Conservation (phyloP, 805 yeast genomes). For the Candida coquimbonensis region DNA sequence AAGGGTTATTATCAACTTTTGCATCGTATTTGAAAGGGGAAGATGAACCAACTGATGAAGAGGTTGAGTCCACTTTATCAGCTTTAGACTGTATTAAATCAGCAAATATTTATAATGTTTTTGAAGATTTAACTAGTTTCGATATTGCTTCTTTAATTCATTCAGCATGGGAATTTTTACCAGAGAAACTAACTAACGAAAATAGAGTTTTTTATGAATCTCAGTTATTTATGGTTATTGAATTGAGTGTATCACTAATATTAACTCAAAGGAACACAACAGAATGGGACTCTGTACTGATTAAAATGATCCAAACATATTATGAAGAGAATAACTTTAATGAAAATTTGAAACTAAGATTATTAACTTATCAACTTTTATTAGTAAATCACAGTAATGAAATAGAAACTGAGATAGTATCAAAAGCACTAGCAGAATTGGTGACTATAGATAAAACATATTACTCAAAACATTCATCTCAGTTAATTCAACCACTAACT, state of each 20-base stretch:
- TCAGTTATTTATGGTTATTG: constrained; percentile 37
- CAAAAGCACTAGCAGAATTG: constrained; percentile 8
- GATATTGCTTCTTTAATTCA: constrained; percentile 19
- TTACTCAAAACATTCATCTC: constrained; percentile 13
- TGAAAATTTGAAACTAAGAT: constrained; percentile 28
- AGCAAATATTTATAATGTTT: constrained; percentile 50
- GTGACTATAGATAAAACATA: constrained; percentile 9
- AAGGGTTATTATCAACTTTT: constrained; percentile 83
- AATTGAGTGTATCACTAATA: constrained; percentile 23
- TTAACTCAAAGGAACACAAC: neutral
- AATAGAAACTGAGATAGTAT: neutral
- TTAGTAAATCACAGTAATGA: constrained; percentile 21
- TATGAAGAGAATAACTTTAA: constrained; percentile 18
- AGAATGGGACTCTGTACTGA: constrained; percentile 2
- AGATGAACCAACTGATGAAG: constrained; percentile 92
- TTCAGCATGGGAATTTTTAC: constrained; percentile 29
- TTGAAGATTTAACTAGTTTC: constrained; percentile 36
- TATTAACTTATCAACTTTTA: constrained; percentile 46
- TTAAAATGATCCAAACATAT: constrained; percentile 20
- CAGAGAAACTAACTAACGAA: constrained; percentile 24
- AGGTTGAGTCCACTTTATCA: constrained; percentile 76
- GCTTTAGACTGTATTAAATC: constrained; percentile 79
- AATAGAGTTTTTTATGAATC: constrained; percentile 21
- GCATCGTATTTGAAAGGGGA: constrained; percentile 92
- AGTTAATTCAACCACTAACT: constrained; percentile 14